Percentiles rank a stretch among this genome's conserved stretches.
phyloP scores from a whole-genome alignment of 805 yeast genomes.

The Yamadazyma paraphyllophila region DNA sequence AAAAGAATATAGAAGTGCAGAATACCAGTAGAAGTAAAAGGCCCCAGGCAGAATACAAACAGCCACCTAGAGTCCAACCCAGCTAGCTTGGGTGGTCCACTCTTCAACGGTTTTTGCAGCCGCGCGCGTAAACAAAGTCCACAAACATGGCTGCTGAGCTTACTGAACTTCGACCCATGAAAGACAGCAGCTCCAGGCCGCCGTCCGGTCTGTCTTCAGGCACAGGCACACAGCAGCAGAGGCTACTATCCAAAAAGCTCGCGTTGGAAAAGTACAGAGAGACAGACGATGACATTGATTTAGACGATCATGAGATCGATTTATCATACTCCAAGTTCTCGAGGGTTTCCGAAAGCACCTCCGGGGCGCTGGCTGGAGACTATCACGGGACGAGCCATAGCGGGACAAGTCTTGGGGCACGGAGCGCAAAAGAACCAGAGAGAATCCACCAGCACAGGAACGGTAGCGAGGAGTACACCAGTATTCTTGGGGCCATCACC shows the following conservation, averaged over 20 bases:
- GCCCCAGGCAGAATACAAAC: no score
- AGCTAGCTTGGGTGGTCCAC: no score
- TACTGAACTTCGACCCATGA: no score
- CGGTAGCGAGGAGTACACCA: not conserved
- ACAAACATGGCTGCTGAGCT: not conserved
- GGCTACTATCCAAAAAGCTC: not conserved
- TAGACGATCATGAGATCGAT: constrained; percentile 24
- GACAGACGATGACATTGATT: constrained; percentile 17
- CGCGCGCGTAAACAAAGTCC: not conserved
- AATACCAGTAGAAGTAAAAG: no score
- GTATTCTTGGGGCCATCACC: no score
- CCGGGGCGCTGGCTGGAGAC: not conserved
- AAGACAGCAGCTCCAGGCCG: not conserved
- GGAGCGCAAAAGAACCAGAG: no score
- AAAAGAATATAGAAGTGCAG: no score
- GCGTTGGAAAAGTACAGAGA: constrained; percentile 5
- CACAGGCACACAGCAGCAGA: no score
- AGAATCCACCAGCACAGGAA: not conserved
- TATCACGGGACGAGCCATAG: not conserved
- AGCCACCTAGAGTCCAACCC: not conserved
- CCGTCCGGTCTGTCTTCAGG: not conserved
- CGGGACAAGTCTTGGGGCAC: not conserved
- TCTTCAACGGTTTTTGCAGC: not conserved
- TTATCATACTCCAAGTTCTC: constrained; percentile 40
- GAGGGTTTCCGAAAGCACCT: constrained; percentile 15